phyloP scores from a whole-genome alignment of 1,284 basidiomycete species.

The Malassezia sp. region DNA sequence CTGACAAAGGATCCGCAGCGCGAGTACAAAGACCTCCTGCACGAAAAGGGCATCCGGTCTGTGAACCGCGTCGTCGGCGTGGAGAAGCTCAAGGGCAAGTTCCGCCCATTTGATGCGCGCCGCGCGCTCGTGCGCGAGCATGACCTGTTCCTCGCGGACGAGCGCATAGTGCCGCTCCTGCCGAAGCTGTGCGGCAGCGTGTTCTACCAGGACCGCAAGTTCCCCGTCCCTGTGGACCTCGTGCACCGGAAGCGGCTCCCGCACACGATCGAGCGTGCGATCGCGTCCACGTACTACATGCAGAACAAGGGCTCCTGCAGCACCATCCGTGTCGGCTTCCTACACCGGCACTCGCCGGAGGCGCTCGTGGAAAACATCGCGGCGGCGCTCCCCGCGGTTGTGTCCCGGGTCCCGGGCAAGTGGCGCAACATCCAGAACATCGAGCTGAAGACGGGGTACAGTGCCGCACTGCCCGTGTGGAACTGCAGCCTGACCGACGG shows the following conservation, averaged over 20 bases:
- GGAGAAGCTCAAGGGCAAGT: conserved; percentile 46
- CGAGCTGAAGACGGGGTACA: conserved; percentile 78
- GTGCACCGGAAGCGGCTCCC: conserved; percentile 70
- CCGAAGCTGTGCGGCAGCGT: conserved; percentile 76
- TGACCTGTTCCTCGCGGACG: conserved; percentile 83
- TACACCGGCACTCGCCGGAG: conserved; percentile 58
- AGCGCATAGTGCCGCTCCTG: conserved; percentile 72
- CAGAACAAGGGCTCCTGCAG: conserved; percentile 47
- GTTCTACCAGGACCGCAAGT: conserved; percentile 85
- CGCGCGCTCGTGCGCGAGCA: conserved; percentile 74
- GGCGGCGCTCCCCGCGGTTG: conserved; percentile 65
- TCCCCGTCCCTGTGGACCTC: conserved; percentile 82
- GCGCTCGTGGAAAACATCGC: conserved; percentile 71
- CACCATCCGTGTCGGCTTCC: conserved; percentile 67
- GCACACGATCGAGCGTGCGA: conserved; percentile 73
- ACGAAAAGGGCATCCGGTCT: conserved; percentile 66
- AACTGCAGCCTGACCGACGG: conserved; percentile 56
- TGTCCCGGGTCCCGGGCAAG: conserved; percentile 58
- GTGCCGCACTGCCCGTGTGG: conserved; percentile 82
- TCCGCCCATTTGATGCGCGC: conserved; percentile 66
- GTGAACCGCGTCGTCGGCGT: conserved; percentile 85
- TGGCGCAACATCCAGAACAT: conserved; percentile 87
- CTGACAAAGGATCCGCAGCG: conserved; percentile 92
- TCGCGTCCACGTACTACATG: conserved; percentile 84
- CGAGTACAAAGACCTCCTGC: conserved; percentile 84